Conservation (phyloP, 106 monocot species). For the Allium cepa region DNA sequence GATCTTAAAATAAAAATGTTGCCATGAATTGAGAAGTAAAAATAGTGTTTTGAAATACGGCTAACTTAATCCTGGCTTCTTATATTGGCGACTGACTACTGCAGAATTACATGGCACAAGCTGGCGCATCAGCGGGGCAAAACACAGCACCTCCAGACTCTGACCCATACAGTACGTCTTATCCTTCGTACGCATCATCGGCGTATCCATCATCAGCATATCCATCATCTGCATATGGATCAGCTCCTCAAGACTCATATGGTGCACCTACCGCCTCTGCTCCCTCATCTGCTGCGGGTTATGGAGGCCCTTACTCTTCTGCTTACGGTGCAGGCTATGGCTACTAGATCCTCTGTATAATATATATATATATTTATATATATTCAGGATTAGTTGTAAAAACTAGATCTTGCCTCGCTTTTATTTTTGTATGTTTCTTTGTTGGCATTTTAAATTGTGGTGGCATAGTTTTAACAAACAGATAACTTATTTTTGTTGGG, state of each 20-base stretch:
- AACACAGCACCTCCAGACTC: background rate
- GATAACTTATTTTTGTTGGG: background rate
- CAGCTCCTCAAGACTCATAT: background rate
- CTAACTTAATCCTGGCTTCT: background rate
- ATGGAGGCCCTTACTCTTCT: background rate
- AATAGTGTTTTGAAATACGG: background rate
- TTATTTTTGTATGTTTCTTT: too few species aligned
- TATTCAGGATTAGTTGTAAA: background rate
- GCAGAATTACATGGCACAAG: conserved; percentile 15
- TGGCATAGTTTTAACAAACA: background rate
- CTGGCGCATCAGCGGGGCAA: conserved; percentile 1
- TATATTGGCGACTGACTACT: background rate
- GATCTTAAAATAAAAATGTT: background rate
- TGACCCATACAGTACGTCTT: background rate
- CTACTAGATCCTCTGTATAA: background rate
- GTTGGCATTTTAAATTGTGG: too few species aligned
- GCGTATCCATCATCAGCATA: background rate
- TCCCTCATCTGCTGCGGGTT: conserved; percentile 1
- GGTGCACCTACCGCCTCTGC: conserved; percentile 2
- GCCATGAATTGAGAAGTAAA: too few species aligned
- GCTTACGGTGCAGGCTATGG: background rate
- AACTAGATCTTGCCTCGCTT: background rate
- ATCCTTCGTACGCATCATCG: background rate
- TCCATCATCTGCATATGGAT: background rate
- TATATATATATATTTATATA: too few species aligned